Evolutionary conservation across 805 yeast genomes (phyloP), one percentile per base, ranked within the genome.

Genomic region (Candida arabinofermentans): DNA sequence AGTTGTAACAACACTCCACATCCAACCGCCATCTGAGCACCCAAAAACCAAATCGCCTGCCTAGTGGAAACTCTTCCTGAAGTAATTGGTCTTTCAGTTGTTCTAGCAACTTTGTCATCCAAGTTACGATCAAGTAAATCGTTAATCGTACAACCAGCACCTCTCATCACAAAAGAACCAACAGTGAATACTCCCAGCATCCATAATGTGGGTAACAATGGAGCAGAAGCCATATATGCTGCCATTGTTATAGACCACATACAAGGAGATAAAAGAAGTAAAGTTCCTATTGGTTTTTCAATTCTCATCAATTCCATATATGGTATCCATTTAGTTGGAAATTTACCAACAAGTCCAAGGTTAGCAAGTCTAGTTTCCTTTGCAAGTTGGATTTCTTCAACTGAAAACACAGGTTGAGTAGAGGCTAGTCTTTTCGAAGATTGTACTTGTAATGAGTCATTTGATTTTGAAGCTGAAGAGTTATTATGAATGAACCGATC

Each of bases 111-210:
- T 61, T 88, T 76, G 48, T 75, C 72, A 57, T 93, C 99, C 37
- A 90, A 69, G 45, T 91, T 72, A 40, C 88, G 70, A 59, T 93
- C 99, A 59, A 83, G 70, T 34, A 91, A 70, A 63, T 93, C 99
- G 60, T 93, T 93, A 41, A 93, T 82, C 0, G 96, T 90, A 61
- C 99, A 93, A 0, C 99, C 99, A 2, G 96, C 97, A 22, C 98
- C 96, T 62, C 99, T 76, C 96, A 95, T 93, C 14, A 91, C 72
- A 30, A 90, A 55, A 0, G 97, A 77, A 12, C 99, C 99, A 4
- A 83, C 69, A 4, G 91, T 81, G 59, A 89, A 93, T 12, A 89
- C 66, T 0, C 77, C 72, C 26, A 87, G 59, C 56, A 82, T 86
- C 55, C 73, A 75, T 0, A 72, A 44, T 0, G 91, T 82, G 1